phyloP scores from a whole-genome alignment of 129 eudicot genomes.

The Sambucus nigra region DNA sequence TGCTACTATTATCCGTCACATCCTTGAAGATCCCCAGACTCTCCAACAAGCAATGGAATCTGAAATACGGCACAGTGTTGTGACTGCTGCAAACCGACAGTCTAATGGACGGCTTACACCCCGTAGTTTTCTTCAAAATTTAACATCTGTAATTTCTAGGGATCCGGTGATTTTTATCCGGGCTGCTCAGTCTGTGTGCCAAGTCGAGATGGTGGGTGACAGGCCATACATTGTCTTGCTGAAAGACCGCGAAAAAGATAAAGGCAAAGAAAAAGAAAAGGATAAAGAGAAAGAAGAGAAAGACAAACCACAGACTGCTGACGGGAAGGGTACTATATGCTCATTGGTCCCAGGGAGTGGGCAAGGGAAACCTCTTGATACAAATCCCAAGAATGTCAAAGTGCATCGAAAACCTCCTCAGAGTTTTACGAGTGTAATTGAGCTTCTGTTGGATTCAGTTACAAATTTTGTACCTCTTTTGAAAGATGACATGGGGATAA shows the following conservation, averaged over 20 bases:
- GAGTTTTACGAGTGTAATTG: constrained; percentile 67
- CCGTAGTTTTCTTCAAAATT: constrained; percentile 59
- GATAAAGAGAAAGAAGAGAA: constrained; percentile 66
- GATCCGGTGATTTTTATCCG: constrained; percentile 85
- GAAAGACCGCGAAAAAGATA: constrained; percentile 94
- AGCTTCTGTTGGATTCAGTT: constrained; percentile 69
- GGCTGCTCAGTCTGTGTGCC: constrained; percentile 87
- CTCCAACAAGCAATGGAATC: constrained; percentile 98
- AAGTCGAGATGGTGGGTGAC: constrained; percentile 92
- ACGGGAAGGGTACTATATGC: constrained; percentile 29
- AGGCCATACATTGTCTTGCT: constrained; percentile 69
- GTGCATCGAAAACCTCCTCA: constrained; percentile 76
- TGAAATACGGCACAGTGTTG: constrained; percentile 76
- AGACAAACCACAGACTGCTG: constrained; percentile 47
- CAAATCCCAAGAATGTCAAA: constrained; percentile 51
- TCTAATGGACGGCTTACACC: constrained; percentile 84
- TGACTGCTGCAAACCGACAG: constrained; percentile 63
- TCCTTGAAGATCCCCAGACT: constrained; percentile 96
- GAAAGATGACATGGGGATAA: constrained; percentile 38
- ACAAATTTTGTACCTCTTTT: constrained; percentile 51
- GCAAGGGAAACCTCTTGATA: constrained; percentile 54
- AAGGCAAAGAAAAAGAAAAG: constrained; percentile 59
- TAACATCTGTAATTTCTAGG: constrained; percentile 63
- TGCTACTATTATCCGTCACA: constrained; percentile 79
- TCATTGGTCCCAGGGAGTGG: constrained; percentile 28